phyloP scores from a whole-genome alignment of 768 basidiomycete genomes.

The Lactarius hengduanensis region DNA sequence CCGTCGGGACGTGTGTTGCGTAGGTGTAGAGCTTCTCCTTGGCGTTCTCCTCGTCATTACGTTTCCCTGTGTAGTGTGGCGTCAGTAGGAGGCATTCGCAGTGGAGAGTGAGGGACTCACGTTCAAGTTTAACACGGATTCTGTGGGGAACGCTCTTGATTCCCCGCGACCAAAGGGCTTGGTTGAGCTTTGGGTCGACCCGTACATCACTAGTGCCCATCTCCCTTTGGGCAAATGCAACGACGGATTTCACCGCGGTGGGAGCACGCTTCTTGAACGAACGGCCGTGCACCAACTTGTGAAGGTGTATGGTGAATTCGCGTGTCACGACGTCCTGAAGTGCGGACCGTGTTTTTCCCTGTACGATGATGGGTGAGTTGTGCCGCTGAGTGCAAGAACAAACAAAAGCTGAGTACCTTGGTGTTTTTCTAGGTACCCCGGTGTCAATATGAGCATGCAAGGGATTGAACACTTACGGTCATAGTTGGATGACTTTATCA shows the following conservation, averaged over 20 bases:
- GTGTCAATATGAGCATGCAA: neutral
- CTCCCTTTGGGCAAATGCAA: slow-evolving; percentile 86
- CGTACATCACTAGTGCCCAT: slow-evolving; percentile 97
- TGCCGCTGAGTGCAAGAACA: neutral
- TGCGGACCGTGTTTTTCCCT: slow-evolving; percentile 89
- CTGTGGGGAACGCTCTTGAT: slow-evolving; percentile 93
- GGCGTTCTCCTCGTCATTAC: slow-evolving; percentile 98
- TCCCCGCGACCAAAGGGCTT: slow-evolving; percentile 90
- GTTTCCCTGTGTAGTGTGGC: slow-evolving; percentile 62
- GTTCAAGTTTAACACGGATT: slow-evolving; percentile 90
- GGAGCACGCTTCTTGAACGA: slow-evolving; percentile 99
- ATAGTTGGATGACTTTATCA: slow-evolving; percentile 48
- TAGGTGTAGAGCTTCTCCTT: slow-evolving; percentile 98
- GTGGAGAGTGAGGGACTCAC: slow-evolving; percentile 46
- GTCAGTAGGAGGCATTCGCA: neutral
- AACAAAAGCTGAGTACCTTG: slow-evolving; percentile 16
- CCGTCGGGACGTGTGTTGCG: slow-evolving; percentile 75
- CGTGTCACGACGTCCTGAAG: slow-evolving; percentile 97
- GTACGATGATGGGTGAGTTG: neutral
- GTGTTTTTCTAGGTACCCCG: slow-evolving; percentile 26
- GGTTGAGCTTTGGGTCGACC: slow-evolving; percentile 94
- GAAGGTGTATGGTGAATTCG: slow-evolving; percentile 98
- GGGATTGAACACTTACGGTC: slow-evolving; percentile 46
- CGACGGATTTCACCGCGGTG: slow-evolving; percentile 91
- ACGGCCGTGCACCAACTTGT: slow-evolving; percentile 90